Base-by-base conservation (phyloP, 108 stramenopile genomes). In the Ochromonas danica region DNA sequence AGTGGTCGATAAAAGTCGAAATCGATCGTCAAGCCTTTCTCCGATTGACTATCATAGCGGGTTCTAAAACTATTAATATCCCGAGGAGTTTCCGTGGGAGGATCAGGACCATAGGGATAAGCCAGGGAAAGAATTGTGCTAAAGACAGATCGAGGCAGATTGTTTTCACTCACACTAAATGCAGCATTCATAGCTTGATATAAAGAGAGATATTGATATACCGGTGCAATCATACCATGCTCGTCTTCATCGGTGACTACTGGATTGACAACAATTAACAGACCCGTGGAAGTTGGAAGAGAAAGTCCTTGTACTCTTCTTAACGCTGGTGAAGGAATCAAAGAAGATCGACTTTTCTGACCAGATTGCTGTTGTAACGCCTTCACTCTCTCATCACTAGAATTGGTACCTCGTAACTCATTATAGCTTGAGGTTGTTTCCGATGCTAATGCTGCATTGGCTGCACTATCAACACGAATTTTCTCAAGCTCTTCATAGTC, bases 151-250 rank as follows among this genome's bases (percentile, higher is more conserved):
- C 51, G 51, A 57, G 51, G 51, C 51, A 57, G 51, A 57, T 57
- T 57, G 51, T 57, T 57, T 57, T 57, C 51, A 57, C 51, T 57
- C 51, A 57, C 51, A 57, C 51, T 57, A 57, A 57, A 57, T 57
- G 51, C 51, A 57, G 51, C 51, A 57, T 57, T 57, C 51, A 57
- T 57, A 57, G 51, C 51, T 57, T 57, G 51, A 57, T 57, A 57
- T 57, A 57, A 57, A 57, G 51, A 57, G 51, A 57, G 51, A 57
- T 57, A 57, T 57, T 57, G 51, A 57, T 57, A 57, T 57, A 57
- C 51, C 51, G 51, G 51, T 57, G 51, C 51, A 57, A 57, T 57
- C 51, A 57, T 57, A 57, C 51, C 51, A 57, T 57, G 51, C 51
- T 57, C 51, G 51, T 57, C 51, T 57, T 57, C 51, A 57, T 57